A percentile compares a stretch with the other conserved stretches of the same genome.
phyloP scores from a whole-genome alignment of 2,329 filamentous ascomycete species.

The Sporothrix protearum region DNA sequence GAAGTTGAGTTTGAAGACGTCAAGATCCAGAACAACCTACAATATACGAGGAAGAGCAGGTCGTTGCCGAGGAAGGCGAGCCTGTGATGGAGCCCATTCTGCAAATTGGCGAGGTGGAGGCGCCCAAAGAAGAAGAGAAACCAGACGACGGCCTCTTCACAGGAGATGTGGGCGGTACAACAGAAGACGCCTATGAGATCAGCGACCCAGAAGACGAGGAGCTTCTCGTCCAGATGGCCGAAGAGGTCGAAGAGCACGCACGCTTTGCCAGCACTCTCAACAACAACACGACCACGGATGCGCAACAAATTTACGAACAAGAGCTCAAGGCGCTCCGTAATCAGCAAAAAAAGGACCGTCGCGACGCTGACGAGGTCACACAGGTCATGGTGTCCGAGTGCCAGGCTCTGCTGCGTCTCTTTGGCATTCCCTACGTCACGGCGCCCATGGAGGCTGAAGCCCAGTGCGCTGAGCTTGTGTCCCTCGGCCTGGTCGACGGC shows the following conservation, averaged over 20 bases:
- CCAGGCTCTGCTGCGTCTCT: constrained; percentile 81
- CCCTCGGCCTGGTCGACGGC: constrained; percentile 84
- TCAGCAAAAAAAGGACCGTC: constrained; percentile 95
- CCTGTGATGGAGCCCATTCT: not conserved
- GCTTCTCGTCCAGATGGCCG: constrained; percentile 76
- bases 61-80: not conserved
- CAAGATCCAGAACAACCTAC: constrained; percentile 22
- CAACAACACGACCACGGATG: constrained; percentile 56
- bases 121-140: not conserved
- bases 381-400: constrained; percentile 95
- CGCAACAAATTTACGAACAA: constrained; percentile 72
- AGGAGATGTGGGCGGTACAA: constrained; percentile 27
- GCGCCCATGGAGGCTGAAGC: constrained; percentile 99
- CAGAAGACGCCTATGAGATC: constrained; percentile 60
- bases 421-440: constrained; percentile 93
- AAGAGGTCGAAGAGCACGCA: constrained; percentile 89
- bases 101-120: not conserved
- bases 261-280: constrained; percentile 88
- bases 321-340: constrained; percentile 81
- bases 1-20: constrained; percentile 42
- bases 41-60: constrained; percentile 31
- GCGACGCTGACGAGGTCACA: constrained; percentile 95
- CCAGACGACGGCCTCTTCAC: constrained; percentile 30
- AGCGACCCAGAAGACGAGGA: constrained; percentile 93
- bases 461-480: constrained; percentile 89